Conservation (phyloP, 106 monocot species). For the Phalaenopsis equestris region DNA sequence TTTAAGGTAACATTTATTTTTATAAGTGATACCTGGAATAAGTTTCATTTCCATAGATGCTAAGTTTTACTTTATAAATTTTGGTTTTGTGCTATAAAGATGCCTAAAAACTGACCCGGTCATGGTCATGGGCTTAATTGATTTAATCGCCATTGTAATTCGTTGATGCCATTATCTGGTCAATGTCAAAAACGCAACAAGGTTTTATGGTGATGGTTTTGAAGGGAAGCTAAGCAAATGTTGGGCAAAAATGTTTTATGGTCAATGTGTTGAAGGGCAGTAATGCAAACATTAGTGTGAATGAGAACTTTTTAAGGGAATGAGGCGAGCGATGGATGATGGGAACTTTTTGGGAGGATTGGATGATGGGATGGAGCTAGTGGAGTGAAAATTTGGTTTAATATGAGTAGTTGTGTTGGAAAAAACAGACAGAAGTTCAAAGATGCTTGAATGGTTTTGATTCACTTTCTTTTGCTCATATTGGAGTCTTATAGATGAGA, state of each 20-base stretch:
- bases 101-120: neutral
- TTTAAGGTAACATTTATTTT: constrained; percentile 63
- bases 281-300: neutral
- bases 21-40: neutral
- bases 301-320: neutral
- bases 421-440: neutral
- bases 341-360: neutral
- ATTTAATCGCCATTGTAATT: neutral
- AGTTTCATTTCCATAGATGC: neutral
- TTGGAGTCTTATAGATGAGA: neutral
- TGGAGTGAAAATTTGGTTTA: neutral
- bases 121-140: neutral
- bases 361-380: neutral
- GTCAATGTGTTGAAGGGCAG: neutral
- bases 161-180: neutral
- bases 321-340: neutral
- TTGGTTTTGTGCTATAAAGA: neutral
- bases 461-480: neutral
- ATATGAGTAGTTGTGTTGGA: neutral
- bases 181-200: neutral
- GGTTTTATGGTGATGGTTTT: neutral
- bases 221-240: neutral
- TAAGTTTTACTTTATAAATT: neutral
- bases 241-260: neutral
- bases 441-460: neutral